phyloP scores from a whole-genome alignment of 257 asterid genomes.

The Henckelia pumila region DNA sequence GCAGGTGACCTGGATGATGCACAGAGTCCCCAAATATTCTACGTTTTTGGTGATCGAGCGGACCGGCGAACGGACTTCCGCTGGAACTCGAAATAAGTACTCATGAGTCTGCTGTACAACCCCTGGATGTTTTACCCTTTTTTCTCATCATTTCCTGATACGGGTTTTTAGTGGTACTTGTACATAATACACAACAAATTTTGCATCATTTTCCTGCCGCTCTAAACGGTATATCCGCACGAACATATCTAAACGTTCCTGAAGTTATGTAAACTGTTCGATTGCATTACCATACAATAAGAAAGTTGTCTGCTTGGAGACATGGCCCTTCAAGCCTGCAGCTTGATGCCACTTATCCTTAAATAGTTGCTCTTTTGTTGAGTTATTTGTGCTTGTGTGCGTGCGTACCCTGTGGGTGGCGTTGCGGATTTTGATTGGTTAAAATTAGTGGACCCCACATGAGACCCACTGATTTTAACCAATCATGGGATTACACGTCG shows the following conservation, averaged over 20 bases:
- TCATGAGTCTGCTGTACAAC: slow-evolving; percentile 13
- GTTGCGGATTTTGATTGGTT: too few species aligned
- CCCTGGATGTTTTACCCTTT: not conserved
- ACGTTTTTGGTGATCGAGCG: not conserved
- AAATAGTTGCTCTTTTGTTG: too few species aligned
- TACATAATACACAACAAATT: slow-evolving; percentile 10
- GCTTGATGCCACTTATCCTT: too few species aligned
- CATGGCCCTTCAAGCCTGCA: too few species aligned
- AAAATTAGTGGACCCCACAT: too few species aligned
- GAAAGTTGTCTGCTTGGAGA: too few species aligned
- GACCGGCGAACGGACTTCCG: slow-evolving; percentile 11
- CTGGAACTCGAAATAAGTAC: slow-evolving; percentile 15
- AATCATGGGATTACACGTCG: too few species aligned
- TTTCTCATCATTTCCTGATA: not conserved
- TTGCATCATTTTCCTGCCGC: not conserved
- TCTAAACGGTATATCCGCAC: slow-evolving; percentile 1
- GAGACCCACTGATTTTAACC: too few species aligned
- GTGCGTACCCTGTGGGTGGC: too few species aligned
- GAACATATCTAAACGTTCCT: not conserved
- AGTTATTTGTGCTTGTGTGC: too few species aligned
- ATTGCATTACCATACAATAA: too few species aligned
- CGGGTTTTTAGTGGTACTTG: slow-evolving; percentile 4
- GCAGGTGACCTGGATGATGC: slow-evolving; percentile 29
- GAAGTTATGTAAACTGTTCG: too few species aligned
- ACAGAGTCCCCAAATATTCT: slow-evolving; percentile 11